phyloP scores from a whole-genome alignment of 2,329 filamentous ascomycete genomes.

The Cryphonectria japonica region DNA sequence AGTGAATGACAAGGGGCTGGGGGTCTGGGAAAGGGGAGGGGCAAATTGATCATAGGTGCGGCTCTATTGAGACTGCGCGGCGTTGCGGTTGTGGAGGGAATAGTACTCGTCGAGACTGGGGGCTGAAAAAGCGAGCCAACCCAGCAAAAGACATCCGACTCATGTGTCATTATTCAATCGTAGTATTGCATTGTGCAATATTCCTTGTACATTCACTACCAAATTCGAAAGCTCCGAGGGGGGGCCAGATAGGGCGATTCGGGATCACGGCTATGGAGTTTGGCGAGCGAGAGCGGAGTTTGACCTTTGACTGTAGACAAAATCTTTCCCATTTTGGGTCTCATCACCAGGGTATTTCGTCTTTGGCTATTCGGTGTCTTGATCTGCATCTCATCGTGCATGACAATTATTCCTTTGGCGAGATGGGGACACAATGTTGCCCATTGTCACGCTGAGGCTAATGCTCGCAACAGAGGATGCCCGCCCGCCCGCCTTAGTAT shows the following conservation, averaged over 20 bases:
- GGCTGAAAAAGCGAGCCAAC: neutral
- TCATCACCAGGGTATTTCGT: neutral
- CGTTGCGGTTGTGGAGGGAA: neutral
- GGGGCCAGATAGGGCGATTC: neutral
- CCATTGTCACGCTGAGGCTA: slow-evolving; percentile 3
- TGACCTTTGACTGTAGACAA: neutral
- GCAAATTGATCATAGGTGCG: neutral
- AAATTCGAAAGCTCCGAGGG: neutral
- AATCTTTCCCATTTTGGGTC: neutral
- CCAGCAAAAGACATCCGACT: neutral
- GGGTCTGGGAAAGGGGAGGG: neutral
- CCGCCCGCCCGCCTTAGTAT: slow-evolving; percentile 20
- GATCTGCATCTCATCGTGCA: neutral
- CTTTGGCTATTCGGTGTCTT: neutral
- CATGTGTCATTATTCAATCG: neutral
- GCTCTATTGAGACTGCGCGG: neutral
- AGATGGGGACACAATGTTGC: neutral
- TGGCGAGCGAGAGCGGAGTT: slow-evolving; percentile 10
- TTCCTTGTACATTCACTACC: slow-evolving; percentile 9
- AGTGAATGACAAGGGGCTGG: neutral
- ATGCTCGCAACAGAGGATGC: neutral
- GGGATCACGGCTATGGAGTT: slow-evolving; percentile 19
- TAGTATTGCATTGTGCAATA: neutral
- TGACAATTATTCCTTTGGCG: neutral
- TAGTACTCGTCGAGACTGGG: neutral